A percentile compares a stretch with the other conserved stretches of the same genome.
Evolutionary conservation across 805 yeast genomes (phyloP).

Genomic region (Saccharomycopsis fibuligera): DNA sequence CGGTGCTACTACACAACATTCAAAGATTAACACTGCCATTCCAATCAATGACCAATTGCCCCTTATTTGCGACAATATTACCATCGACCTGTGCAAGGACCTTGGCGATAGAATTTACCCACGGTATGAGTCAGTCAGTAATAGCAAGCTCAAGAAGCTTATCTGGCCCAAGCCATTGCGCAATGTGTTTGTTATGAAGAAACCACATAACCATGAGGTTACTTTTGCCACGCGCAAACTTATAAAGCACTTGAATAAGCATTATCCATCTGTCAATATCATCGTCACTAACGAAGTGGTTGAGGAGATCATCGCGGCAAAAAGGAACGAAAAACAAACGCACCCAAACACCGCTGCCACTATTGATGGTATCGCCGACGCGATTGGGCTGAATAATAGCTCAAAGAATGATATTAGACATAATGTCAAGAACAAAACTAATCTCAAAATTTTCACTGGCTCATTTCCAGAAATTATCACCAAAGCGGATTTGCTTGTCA

Average conservation of each 20-base stretch:
- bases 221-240: constrained; percentile 60
- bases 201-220: constrained; percentile 69
- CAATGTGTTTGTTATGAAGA: constrained; percentile 76
- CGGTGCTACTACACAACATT: too few species aligned
- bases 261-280: constrained; percentile 68
- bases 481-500: constrained; percentile 74
- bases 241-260: constrained; percentile 49
- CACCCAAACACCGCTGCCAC: constrained; percentile 19
- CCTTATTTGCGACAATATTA: constrained; percentile 2
- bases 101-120: constrained; percentile 17
- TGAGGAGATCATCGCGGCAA: constrained; percentile 45
- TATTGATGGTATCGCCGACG: too few species aligned
- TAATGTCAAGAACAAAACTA: neutral
- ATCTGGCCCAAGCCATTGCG: constrained; percentile 68
- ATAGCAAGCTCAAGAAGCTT: constrained; percentile 55
- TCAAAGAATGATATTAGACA: neutral
- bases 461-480: constrained; percentile 45
- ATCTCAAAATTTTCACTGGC: constrained; percentile 42
- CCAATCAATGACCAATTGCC: neutral
- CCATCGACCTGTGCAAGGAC: constrained; percentile 9
- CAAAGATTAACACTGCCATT: constrained; percentile 1
- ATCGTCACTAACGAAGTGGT: constrained; percentile 72
- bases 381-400: too few species aligned
- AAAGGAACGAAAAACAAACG: neutral
- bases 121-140: constrained; percentile 22